These are phyloP conservation scores for Porcisia deanei DNA, from an alignment of 208 protist species.

Conservation along the genomic window DNA sequence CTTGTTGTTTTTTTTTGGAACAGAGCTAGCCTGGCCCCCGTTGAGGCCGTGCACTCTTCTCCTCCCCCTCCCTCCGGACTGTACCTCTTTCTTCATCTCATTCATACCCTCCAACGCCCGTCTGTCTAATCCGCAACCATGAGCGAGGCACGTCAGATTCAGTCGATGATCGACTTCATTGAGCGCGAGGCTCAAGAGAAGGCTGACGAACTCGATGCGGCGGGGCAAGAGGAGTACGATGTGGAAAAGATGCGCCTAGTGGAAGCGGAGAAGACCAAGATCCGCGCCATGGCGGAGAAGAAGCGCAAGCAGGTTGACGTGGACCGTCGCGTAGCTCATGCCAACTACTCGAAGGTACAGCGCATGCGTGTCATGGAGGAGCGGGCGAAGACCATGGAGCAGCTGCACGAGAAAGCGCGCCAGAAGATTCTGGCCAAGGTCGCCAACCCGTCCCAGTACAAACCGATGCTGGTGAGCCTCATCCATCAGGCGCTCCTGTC, in stretches of 20 bases:
- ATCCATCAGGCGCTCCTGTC: conserved; percentile 79
- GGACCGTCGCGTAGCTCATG: conserved; percentile 75
- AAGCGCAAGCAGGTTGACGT: conserved; percentile 86
- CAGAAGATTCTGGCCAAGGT: conserved; percentile 64
- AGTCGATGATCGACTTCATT: conserved; percentile 95
- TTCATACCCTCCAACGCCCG: not conserved
- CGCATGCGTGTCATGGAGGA: conserved; percentile 86
- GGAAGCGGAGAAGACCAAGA: conserved; percentile 87
- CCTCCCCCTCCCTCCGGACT: not conserved
- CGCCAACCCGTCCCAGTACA: conserved; percentile 59
- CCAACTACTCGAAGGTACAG: conserved; percentile 87
- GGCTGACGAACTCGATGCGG: conserved; percentile 86
- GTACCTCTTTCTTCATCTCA: not conserved
- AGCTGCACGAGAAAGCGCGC: conserved; percentile 69
- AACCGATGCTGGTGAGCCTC: conserved; percentile 60
- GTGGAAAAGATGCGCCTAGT: conserved; percentile 90
- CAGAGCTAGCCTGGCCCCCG: not conserved
- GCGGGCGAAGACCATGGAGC: conserved; percentile 71
- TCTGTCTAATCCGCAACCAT: conserved; percentile 40
- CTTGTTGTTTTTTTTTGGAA: not conserved
- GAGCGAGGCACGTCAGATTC: conserved; percentile 90
- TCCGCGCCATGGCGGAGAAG: conserved; percentile 72
- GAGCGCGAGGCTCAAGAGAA: conserved; percentile 92
- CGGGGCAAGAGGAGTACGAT: conserved; percentile 91
- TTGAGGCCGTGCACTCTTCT: not conserved